Evolutionary conservation across 441 rosid species (phyloP), one percentile per base, ranked within the genome.

Genomic region (Populus hybrid): DNA sequence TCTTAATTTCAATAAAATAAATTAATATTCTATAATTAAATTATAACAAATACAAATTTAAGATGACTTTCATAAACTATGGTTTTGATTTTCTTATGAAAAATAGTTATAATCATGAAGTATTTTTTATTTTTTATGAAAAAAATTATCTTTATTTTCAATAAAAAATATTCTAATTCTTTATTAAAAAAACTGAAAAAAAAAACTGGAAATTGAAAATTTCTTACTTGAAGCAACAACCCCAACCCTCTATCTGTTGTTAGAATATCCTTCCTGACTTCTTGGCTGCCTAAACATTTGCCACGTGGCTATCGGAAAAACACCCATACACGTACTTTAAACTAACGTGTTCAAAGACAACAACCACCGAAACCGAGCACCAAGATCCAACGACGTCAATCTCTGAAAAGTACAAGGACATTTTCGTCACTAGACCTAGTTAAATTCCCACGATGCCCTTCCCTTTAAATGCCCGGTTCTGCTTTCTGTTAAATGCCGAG

Each of bases 401-500:
- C 18, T n/a, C 26, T 57, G 10, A 70, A n/a, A 75, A 14, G 71
- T 19, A 16, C 46, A 77, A 82, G 90, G 90, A 12, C 76, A 79
- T 38, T 80, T 73, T 65, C 67, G 88, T 82, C 83, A 72, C 8
- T 23, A 7, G 1, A 1, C 11, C 19, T 7, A 3, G 8, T 6
- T 35, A 32, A 69, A 64, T 82, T 66, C 83, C 89, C 40, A 67
- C 50, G 68, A 10, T 80, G 64, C 86, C 91, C 86, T 23, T 67
- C 70, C 38, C 19, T 72, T 69, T 9, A 10, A 5, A 53, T 50
- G 8, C 36, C 32, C 75, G 66, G 6, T 23, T 75, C 8, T 21
- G 11, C 76, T 24, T 24, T 63, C 28, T 23, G 19, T 63, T 69
- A 9, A 36, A 28, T 64, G 7, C 63, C 86, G 91, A 66, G 87